Percentiles rank a stretch among this genome's conserved stretches.
Conservation (phyloP, 164 flowering plant species). For the Malania oleifera region DNA sequence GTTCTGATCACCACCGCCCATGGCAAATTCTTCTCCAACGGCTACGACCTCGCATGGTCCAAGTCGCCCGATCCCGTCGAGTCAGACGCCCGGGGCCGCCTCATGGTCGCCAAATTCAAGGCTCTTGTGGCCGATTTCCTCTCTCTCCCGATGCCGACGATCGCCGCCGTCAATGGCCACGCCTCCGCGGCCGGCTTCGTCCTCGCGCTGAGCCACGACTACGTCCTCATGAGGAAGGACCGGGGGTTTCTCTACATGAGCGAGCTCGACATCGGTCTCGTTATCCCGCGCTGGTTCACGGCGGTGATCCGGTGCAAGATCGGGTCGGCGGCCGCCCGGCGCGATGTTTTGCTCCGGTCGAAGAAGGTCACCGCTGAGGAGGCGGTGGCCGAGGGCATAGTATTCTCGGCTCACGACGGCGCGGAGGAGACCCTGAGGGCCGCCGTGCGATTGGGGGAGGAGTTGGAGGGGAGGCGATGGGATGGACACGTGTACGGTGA, state of each 20-base stretch:
- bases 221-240: conserved; percentile 66
- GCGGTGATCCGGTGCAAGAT: conserved; percentile 38
- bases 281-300: conserved; percentile 30
- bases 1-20: conserved; percentile 68
- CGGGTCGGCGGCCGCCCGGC: conserved; percentile 26
- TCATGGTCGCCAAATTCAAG: conserved; percentile 26
- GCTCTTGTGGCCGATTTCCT: conserved; percentile 43
- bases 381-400: conserved; percentile 45
- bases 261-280: conserved; percentile 61
- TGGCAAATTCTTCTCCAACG: conserved; percentile 88
- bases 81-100: conserved; percentile 14
- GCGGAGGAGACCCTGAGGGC: conserved; percentile 52
- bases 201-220: conserved; percentile 71
- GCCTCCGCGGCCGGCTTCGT: conserved; percentile 77
- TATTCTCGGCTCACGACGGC: conserved; percentile 42
- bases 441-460: conserved; percentile 46
- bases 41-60: conserved; percentile 75
- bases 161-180: conserved; percentile 85
- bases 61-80: conserved; percentile 17
- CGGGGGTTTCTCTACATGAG: conserved; percentile 80
- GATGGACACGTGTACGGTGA: conserved; percentile 53
- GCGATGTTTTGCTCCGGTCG: conserved; percentile 43
- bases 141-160: conserved; percentile 77
- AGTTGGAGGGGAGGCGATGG: conserved; percentile 52
- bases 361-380: conserved; percentile 47